phyloP scores from a whole-genome alignment of 768 basidiomycete genomes.

The Russula compacta region DNA sequence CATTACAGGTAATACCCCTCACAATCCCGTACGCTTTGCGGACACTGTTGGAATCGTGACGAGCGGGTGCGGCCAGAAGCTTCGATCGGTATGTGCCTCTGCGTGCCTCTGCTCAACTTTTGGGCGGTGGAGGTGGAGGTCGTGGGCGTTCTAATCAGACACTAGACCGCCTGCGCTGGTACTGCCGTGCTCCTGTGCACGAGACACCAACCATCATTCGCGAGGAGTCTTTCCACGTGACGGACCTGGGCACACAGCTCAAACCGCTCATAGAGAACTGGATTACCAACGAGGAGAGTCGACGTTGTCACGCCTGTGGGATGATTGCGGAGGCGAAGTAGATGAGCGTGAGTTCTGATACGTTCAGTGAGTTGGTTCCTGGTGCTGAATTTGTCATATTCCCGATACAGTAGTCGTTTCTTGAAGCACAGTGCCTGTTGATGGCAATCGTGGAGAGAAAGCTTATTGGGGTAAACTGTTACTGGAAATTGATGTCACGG shows the following conservation, averaged over 20 bases:
- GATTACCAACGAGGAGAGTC: constrained; percentile 54
- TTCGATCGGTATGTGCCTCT: constrained; percentile 52
- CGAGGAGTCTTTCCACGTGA: constrained; percentile 80
- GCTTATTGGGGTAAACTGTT: background rate
- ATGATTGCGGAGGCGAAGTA: constrained; percentile 48
- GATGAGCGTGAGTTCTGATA: background rate
- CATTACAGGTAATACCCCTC: constrained; percentile 78
- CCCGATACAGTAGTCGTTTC: background rate
- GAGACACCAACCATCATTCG: constrained; percentile 61
- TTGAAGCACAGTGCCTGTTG: background rate
- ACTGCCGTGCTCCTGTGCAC: constrained; percentile 63
- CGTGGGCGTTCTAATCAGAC: background rate
- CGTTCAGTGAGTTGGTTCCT: background rate
- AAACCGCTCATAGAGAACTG: constrained; percentile 86
- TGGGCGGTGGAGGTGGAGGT: background rate
- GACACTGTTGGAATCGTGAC: constrained; percentile 84
- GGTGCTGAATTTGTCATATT: background rate
- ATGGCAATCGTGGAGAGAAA: background rate
- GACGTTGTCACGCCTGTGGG: constrained; percentile 70
- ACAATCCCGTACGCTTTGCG: constrained; percentile 87
- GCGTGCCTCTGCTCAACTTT: background rate
- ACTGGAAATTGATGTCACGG: background rate
- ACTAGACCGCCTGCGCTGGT: constrained; percentile 87
- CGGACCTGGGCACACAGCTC: constrained; percentile 86
- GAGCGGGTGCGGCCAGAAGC: constrained; percentile 75